These are phyloP conservation scores for Cladosporium velox DNA, from an alignment of 2,329 filamentous ascomycete species.

Conservation along the genomic window DNA sequence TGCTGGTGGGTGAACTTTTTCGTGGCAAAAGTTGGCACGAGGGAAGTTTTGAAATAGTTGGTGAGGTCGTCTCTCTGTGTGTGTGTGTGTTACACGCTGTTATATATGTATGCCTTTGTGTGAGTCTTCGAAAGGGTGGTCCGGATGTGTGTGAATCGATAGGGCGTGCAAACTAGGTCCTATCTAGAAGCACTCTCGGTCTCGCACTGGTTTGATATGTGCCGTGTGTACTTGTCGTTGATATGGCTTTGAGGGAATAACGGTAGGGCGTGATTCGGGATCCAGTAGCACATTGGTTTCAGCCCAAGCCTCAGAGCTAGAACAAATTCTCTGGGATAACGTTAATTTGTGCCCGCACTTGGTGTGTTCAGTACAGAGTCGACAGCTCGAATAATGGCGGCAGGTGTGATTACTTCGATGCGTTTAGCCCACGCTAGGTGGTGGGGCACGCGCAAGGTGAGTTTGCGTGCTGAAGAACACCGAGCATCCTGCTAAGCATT, in stretches of 20 bases:
- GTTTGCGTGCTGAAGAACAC: not conserved
- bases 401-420: not conserved
- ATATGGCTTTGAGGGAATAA: not conserved
- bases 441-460: not conserved
- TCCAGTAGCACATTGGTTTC: not conserved
- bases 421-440: not conserved
- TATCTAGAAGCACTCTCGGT: not conserved
- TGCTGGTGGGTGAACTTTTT: not conserved
- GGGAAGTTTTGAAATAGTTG: not conserved
- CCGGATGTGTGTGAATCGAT: not conserved
- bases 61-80: not conserved
- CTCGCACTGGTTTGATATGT: not conserved
- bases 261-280: not conserved
- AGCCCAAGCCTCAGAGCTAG: not conserved
- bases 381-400: not conserved
- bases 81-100: too few relatives aligned
- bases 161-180: not conserved
- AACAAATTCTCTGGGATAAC: not conserved
- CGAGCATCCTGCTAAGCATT: not conserved
- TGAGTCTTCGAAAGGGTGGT: not conserved
- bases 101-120: not conserved
- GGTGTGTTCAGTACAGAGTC: not conserved
- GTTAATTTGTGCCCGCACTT: not conserved
- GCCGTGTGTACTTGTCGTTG: not conserved
- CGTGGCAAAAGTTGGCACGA: too few relatives aligned